phyloP scores from a whole-genome alignment of 2,329 filamentous ascomycete species.

The Lasiodiplodia hormozganensis region DNA sequence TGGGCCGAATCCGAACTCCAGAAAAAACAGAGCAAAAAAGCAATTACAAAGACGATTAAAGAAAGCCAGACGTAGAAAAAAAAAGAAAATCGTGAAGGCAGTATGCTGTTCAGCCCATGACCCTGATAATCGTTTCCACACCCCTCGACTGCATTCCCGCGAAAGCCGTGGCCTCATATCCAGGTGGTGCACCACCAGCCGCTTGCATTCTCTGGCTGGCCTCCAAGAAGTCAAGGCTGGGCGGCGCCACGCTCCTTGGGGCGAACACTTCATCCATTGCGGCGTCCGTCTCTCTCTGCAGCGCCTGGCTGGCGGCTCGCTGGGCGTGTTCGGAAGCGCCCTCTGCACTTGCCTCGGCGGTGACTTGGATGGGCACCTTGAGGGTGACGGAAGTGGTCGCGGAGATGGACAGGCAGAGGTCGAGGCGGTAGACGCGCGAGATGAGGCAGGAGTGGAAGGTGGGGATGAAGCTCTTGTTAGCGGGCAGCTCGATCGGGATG shows the following conservation, averaged over 20 bases:
- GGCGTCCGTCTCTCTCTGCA: neutral
- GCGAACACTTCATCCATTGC: conserved; percentile 4
- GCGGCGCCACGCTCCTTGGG: conserved; percentile 9
- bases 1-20: neutral
- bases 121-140: neutral
- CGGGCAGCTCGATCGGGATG: conserved; percentile 68
- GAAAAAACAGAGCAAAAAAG: neutral
- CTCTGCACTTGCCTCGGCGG: conserved; percentile 44
- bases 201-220: neutral
- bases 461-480: conserved; percentile 68
- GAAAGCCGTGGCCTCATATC: conserved; percentile 3
- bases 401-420: conserved; percentile 63
- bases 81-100: neutral
- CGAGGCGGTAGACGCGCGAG: conserved; percentile 68
- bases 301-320: conserved; percentile 2
- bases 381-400: conserved; percentile 49
- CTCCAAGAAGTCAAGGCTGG: neutral
- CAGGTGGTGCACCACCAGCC: neutral
- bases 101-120: neutral
- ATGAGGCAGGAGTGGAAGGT: conserved; percentile 74
- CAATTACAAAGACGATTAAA: neutral
- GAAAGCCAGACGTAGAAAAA: too few species aligned
- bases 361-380: conserved; percentile 56
- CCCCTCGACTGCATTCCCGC: neutral
- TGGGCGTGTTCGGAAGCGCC: neutral